These are phyloP conservation scores for Cercospora zeae-maydis DNA, from an alignment of 2,329 filamentous ascomycete species.

Conservation along the genomic window DNA sequence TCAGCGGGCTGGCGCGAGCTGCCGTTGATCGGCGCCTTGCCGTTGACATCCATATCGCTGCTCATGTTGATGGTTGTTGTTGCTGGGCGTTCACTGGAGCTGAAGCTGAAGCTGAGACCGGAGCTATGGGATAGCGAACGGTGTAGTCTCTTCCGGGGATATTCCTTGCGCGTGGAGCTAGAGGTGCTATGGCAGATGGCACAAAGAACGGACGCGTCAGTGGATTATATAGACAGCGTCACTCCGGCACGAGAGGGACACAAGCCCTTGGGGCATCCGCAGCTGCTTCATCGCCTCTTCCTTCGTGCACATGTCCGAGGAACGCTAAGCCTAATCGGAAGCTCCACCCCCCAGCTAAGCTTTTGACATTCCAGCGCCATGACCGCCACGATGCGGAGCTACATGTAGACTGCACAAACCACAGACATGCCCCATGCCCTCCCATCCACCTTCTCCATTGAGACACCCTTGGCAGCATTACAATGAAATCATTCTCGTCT, in stretches of 20 bases:
- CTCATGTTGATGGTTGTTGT: constrained; percentile 18
- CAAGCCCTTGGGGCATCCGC: constrained; percentile 5
- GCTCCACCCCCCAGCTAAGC: constrained; percentile 3
- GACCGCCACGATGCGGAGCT: constrained; percentile 9
- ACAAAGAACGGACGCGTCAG: background rate
- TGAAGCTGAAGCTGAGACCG: background rate
- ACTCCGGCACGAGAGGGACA: background rate
- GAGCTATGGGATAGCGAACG: background rate
- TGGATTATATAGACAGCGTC: constrained; percentile 13
- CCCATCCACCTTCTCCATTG: background rate
- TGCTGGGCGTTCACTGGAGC: background rate
- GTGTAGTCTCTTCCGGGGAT: background rate
- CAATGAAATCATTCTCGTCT: background rate
- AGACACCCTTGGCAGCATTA: constrained; percentile 6
- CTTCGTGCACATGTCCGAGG: background rate
- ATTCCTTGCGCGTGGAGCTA: background rate
- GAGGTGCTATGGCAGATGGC: background rate
- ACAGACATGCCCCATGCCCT: background rate
- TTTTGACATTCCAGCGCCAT: constrained; percentile 1
- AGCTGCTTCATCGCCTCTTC: constrained; percentile 17
- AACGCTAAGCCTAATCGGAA: background rate
- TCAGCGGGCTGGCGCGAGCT: constrained; percentile 18
- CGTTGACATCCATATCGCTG: constrained; percentile 27
- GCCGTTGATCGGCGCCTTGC: constrained; percentile 39
- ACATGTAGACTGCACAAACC: background rate